phyloP scores from a whole-genome alignment of 257 asterid species.

The Primulina tabacum region DNA sequence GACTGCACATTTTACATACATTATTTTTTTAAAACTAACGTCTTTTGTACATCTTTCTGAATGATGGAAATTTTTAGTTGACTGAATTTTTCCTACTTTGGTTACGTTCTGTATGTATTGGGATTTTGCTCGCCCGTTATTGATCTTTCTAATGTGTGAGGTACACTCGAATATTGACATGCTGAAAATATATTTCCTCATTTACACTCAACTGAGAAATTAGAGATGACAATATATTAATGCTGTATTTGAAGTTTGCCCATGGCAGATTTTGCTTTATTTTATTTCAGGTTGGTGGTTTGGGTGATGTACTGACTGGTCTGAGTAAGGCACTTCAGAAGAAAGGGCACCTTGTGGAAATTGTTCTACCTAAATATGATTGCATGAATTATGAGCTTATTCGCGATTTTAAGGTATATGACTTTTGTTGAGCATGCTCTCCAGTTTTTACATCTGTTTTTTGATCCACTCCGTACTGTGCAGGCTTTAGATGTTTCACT shows the following conservation, averaged over 20 bases:
- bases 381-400: constrained; percentile 75
- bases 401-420: constrained; percentile 62
- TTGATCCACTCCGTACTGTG: constrained; percentile 25
- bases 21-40: background rate
- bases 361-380: constrained; percentile 89
- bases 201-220: background rate
- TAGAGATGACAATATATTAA: background rate
- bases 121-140: constrained; percentile 3
- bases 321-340: constrained; percentile 90
- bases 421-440: constrained; percentile 11
- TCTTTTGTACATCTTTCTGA: constrained; percentile 1
- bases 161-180: constrained; percentile 21
- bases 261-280: constrained; percentile 1
- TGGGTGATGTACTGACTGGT: constrained; percentile 97
- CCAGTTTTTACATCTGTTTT: constrained; percentile 17
- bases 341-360: constrained; percentile 93
- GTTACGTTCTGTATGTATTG: constrained; percentile 3
- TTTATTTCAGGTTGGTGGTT: constrained; percentile 79
- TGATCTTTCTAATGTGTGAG: constrained; percentile 1
- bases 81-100: background rate
- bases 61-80: constrained; percentile 5
- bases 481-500: constrained; percentile 83
- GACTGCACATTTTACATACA: background rate
- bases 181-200: constrained; percentile 4
- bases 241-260: constrained; percentile 16